Evolutionary conservation across 1,284 basidiomycete species (phyloP).

Genomic region (Rugosomyces carneus): DNA sequence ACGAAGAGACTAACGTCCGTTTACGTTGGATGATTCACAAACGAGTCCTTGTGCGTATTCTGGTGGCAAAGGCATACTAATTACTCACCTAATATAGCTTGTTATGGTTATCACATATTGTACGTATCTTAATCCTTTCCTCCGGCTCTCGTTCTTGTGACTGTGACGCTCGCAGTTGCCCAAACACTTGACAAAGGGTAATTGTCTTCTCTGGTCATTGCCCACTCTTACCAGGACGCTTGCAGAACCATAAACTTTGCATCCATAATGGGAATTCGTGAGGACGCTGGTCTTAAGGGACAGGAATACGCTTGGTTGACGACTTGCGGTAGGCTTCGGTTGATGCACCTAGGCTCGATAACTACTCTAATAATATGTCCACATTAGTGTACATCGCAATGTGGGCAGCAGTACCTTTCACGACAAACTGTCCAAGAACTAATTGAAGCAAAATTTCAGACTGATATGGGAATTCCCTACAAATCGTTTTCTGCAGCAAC

Average conservation of each 20-base stretch:
- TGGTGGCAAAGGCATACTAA: too few species aligned
- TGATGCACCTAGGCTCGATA: slow-evolving; percentile 1
- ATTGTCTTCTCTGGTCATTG: neutral
- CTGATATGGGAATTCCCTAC: slow-evolving; percentile 45
- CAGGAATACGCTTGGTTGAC: slow-evolving; percentile 49
- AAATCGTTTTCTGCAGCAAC: slow-evolving; percentile 40
- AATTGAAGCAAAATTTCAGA: slow-evolving; percentile 18
- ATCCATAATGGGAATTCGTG: slow-evolving; percentile 49
- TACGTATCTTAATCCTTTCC: slow-evolving; percentile 12
- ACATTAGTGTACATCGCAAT: slow-evolving; percentile 39
- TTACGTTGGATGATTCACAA: slow-evolving; percentile 46
- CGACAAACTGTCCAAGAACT: neutral
- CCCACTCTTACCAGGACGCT: neutral
- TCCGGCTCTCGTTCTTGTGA: slow-evolving; percentile 4
- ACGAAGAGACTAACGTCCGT: slow-evolving; percentile 38
- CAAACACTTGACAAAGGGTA: slow-evolving; percentile 49
- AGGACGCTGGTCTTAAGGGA: slow-evolving; percentile 39
- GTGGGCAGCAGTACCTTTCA: slow-evolving; percentile 16
- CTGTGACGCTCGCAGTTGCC: slow-evolving; percentile 23
- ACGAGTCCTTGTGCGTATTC: slow-evolving; percentile 35
- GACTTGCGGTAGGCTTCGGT: slow-evolving; percentile 34
- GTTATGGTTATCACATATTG: slow-evolving; percentile 55
- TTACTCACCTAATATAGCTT: slow-evolving; percentile 22
- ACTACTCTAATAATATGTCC: neutral
- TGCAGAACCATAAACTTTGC: slow-evolving; percentile 45